Conservation (phyloP, 345 rosid species). For the Reutealis trisperma region DNA sequence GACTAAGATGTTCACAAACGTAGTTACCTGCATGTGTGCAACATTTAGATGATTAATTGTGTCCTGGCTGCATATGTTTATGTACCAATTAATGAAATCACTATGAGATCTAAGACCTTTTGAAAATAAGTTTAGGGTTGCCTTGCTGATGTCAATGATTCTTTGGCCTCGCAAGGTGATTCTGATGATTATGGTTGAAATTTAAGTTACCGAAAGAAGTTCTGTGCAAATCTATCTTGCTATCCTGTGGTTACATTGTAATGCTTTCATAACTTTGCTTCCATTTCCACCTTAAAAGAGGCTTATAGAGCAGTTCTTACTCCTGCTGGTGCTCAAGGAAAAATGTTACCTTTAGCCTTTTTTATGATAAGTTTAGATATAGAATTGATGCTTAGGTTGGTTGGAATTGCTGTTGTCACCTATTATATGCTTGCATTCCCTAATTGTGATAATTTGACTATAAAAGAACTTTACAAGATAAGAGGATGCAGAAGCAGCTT, state of each 20-base stretch:
- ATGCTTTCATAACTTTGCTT: constrained; percentile 7
- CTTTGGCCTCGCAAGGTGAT: background rate
- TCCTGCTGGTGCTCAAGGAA: background rate
- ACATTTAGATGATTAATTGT: background rate
- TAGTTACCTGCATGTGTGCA: background rate
- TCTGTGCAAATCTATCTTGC: background rate
- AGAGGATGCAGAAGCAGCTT: background rate
- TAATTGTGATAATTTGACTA: background rate
- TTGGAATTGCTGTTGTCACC: background rate
- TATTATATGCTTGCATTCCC: background rate
- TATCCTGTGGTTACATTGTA: background rate
- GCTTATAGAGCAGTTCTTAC: background rate
- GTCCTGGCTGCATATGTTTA: background rate
- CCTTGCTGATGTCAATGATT: background rate
- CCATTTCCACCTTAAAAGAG: background rate
- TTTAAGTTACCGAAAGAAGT: background rate
- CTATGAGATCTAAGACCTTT: too few species aligned
- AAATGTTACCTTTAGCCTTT: background rate
- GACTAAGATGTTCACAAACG: too few species aligned
- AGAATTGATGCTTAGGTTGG: background rate
- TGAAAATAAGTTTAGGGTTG: background rate
- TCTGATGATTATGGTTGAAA: background rate
- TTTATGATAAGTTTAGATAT: background rate
- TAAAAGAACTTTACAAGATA: background rate
- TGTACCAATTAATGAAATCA: background rate